Conservation (phyloP, 2,329 filamentous ascomycete genomes). For the Thyridium curvatum region DNA sequence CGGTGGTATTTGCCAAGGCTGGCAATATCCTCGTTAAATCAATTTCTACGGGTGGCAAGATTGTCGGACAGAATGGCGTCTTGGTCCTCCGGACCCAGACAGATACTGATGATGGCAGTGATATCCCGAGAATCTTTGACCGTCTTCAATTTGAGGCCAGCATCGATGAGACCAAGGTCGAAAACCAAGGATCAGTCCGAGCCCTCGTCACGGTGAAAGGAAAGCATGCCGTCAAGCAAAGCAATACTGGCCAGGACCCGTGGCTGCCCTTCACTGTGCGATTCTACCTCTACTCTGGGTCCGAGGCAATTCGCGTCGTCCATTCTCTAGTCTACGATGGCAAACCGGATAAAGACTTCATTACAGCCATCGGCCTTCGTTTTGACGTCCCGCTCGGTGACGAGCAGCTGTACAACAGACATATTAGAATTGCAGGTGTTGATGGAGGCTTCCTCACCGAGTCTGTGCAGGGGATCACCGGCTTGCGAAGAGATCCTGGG, state of each 20-base stretch:
- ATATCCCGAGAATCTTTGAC: too few species aligned
- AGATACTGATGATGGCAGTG: slow-evolving; percentile 32
- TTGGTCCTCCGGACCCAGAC: slow-evolving; percentile 48
- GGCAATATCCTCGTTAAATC: slow-evolving; percentile 30
- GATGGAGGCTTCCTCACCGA: slow-evolving; percentile 51
- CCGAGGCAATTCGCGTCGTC: slow-evolving; percentile 45
- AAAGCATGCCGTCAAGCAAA: slow-evolving; percentile 23
- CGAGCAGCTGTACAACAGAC: slow-evolving; percentile 51
- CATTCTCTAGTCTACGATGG: slow-evolving; percentile 53
- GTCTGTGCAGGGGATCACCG: slow-evolving; percentile 53
- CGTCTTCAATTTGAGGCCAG: slow-evolving; percentile 34
- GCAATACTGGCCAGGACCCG: slow-evolving; percentile 24
- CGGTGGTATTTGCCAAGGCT: slow-evolving; percentile 32
- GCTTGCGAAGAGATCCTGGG: slow-evolving; percentile 49
- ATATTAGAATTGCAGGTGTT: slow-evolving; percentile 48
- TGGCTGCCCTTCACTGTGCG: slow-evolving; percentile 50
- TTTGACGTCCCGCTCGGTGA: slow-evolving; percentile 48
- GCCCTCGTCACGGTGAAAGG: slow-evolving; percentile 40
- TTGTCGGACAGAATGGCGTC: slow-evolving; percentile 38
- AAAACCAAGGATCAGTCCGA: slow-evolving; percentile 30
- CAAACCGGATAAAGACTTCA: slow-evolving; percentile 40
- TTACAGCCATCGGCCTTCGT: slow-evolving; percentile 46
- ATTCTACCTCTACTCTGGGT: slow-evolving; percentile 54
- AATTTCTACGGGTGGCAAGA: slow-evolving; percentile 34
- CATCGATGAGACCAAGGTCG: slow-evolving; percentile 44